phyloP scores from a whole-genome alignment of 176 grass and related monocot genomes.

The Calamus simplicifolius region DNA sequence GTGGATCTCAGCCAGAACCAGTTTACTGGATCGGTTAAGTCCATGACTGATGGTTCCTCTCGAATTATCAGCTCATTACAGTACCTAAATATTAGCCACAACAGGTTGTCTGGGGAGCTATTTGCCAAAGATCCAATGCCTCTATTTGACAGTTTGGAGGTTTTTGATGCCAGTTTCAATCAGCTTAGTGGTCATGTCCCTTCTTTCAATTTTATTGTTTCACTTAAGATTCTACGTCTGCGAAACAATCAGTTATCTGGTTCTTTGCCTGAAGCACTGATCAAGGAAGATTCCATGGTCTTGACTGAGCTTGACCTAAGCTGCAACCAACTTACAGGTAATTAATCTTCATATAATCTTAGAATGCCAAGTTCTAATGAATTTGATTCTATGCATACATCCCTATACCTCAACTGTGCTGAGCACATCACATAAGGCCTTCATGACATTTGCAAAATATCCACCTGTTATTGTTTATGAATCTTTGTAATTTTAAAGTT shows the following conservation, averaged over 20 bases:
- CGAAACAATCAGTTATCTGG: slow-evolving; percentile 69
- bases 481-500: not conserved
- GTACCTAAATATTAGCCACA: too few relatives aligned
- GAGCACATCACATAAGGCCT: too few relatives aligned
- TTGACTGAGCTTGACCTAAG: slow-evolving; percentile 81
- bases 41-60: too few relatives aligned
- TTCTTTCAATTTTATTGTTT: slow-evolving; percentile 72
- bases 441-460: too few relatives aligned
- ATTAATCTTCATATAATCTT: not conserved
- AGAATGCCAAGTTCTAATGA: too few relatives aligned
- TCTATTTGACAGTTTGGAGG: slow-evolving; percentile 66
- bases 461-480: not conserved
- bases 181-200: slow-evolving; percentile 62
- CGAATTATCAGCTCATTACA: too few relatives aligned
- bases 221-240: slow-evolving; percentile 62
- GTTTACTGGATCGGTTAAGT: too few relatives aligned
- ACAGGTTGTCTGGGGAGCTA: slow-evolving; percentile 43
- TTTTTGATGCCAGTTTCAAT: slow-evolving; percentile 92
- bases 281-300: slow-evolving; percentile 75
- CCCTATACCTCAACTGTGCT: too few relatives aligned
- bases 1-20: slow-evolving; percentile 40
- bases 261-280: slow-evolving; percentile 70
- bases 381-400: too few relatives aligned
- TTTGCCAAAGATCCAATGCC: slow-evolving; percentile 62
- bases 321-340: slow-evolving; percentile 85